These are phyloP conservation scores for Backusella mclennaniae DNA, from an alignment of 192 early-diverging fungal species.

Conservation along the genomic window DNA sequence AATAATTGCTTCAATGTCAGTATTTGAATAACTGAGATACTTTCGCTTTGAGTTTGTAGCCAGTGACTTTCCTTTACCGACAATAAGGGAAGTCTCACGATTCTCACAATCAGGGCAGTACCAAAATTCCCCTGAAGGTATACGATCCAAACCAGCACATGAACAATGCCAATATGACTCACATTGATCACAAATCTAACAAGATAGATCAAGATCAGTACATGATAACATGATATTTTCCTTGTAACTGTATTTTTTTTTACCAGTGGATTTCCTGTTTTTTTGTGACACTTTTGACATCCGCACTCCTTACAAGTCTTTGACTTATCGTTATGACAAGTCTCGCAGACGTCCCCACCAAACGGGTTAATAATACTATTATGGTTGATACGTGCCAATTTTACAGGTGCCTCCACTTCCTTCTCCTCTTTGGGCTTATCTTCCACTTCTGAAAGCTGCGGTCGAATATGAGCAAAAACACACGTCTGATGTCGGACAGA, in stretches of 20 bases:
- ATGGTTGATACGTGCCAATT: not conserved
- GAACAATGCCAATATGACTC: slow-evolving; percentile 52
- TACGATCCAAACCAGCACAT: slow-evolving; percentile 40
- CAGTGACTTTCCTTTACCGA: slow-evolving; percentile 44
- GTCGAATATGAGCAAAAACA: not conserved
- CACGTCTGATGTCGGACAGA: not conserved
- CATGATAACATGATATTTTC: too few relatives aligned
- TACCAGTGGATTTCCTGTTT: slow-evolving; percentile 54
- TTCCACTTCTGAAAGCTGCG: not conserved
- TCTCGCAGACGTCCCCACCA: not conserved
- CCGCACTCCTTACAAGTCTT: slow-evolving; percentile 48
- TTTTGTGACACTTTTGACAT: slow-evolving; percentile 48
- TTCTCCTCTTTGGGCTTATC: not conserved
- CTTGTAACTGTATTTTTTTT: not conserved
- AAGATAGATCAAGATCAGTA: not conserved
- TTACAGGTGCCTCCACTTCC: not conserved
- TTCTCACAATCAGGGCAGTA: slow-evolving; percentile 50
- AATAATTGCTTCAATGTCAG: not conserved
- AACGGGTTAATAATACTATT: not conserved
- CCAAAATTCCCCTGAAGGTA: slow-evolving; percentile 48
- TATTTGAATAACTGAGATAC: slow-evolving; percentile 52
- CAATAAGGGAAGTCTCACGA: slow-evolving; percentile 32
- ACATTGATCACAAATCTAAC: slow-evolving; percentile 55
- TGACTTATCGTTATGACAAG: slow-evolving; percentile 9
- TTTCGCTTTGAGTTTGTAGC: slow-evolving; percentile 52